These are phyloP conservation scores for Loxodes magnus DNA, from an alignment of 73 alveolate species.

Conservation along the genomic window DNA sequence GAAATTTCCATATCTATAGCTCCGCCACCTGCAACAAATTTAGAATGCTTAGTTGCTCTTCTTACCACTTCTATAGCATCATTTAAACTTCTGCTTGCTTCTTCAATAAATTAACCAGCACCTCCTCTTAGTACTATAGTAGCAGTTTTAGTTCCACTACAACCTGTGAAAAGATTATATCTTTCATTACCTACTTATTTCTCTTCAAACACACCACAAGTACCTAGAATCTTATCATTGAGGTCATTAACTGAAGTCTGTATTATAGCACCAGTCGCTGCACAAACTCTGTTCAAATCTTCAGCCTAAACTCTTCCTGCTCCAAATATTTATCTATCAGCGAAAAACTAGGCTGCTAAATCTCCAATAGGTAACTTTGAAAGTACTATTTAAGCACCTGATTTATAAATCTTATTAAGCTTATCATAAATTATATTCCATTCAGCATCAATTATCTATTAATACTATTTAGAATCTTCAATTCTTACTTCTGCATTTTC, in stretches of 20 bases:
- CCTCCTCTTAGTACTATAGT: slow-evolving; percentile 97
- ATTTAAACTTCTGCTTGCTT: slow-evolving; percentile 91
- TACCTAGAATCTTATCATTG: slow-evolving; percentile 59
- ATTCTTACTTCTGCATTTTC: slow-evolving; percentile 91
- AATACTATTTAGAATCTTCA: slow-evolving; percentile 85
- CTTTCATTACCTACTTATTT: slow-evolving; percentile 85
- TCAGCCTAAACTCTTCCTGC: slow-evolving; percentile 90
- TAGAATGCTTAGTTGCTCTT: slow-evolving; percentile 72
- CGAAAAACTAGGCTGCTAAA: slow-evolving; percentile 89
- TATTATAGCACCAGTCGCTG: slow-evolving; percentile 90
- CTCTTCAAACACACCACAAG: slow-evolving; percentile 93
- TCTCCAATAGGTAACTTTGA: slow-evolving; percentile 96
- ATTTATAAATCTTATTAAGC: slow-evolving; percentile 69
- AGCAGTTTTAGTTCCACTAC: slow-evolving; percentile 73
- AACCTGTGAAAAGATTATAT: slow-evolving; percentile 34
- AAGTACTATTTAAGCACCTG: slow-evolving; percentile 88
- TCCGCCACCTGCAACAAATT: slow-evolving; percentile 84
- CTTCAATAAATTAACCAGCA: slow-evolving; percentile 93
- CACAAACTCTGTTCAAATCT: slow-evolving; percentile 77
- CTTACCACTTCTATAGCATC: slow-evolving; percentile 93
- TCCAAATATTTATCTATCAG: slow-evolving; percentile 84
- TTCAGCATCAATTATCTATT: slow-evolving; percentile 94
- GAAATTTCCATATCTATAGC: slow-evolving; percentile 89
- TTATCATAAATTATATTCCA: slow-evolving; percentile 93
- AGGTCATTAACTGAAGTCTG: slow-evolving; percentile 87